Percentiles rank a stretch among this genome's conserved stretches.
Evolutionary conservation across 108 stramenopile genomes (phyloP).

Genomic region (Pseudonitzschia multiseries): DNA sequence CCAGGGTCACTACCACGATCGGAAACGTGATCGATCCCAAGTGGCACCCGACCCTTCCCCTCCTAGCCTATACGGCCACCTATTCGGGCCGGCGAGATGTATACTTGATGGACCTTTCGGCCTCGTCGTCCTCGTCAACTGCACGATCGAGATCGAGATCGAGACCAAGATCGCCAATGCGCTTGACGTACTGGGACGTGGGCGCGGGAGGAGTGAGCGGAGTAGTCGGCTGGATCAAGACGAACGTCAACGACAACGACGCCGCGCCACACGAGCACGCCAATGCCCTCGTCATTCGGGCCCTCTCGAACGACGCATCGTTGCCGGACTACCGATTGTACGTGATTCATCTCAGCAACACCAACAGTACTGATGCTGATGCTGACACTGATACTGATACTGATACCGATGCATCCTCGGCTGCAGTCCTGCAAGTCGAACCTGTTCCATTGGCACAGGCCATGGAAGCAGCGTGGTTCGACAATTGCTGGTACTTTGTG

Average conservation of each 20-base stretch:
- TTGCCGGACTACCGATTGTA: constrained; percentile 63
- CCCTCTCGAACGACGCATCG: constrained; percentile 42
- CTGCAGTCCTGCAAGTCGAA: constrained; percentile 11
- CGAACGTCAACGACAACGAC: constrained; percentile 26
- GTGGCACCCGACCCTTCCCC: constrained; percentile 47
- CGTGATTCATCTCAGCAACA: constrained; percentile 30
- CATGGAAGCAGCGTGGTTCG: constrained; percentile 42
- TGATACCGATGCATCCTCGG: no score
- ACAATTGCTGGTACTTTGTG: constrained; percentile 66
- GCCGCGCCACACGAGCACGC: no score
- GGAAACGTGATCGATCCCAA: constrained; percentile 66
- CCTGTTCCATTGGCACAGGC: constrained; percentile 69
- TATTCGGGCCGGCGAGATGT: constrained; percentile 60
- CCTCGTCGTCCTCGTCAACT: no score
- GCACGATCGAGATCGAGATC: no score
- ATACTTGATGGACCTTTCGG: constrained; percentile 66
- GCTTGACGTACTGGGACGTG: constrained; percentile 54
- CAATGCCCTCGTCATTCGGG: constrained; percentile 53
- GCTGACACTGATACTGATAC: no score
- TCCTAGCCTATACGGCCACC: constrained; percentile 66
- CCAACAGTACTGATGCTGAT: neutral
- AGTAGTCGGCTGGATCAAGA: constrained; percentile 38
- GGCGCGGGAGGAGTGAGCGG: constrained; percentile 36
- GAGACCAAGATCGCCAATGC: constrained; percentile 39
- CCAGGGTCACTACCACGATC: constrained; percentile 62